phyloP scores from a whole-genome alignment of 352 stramenopile genomes.

The Phytophthora constricta region DNA sequence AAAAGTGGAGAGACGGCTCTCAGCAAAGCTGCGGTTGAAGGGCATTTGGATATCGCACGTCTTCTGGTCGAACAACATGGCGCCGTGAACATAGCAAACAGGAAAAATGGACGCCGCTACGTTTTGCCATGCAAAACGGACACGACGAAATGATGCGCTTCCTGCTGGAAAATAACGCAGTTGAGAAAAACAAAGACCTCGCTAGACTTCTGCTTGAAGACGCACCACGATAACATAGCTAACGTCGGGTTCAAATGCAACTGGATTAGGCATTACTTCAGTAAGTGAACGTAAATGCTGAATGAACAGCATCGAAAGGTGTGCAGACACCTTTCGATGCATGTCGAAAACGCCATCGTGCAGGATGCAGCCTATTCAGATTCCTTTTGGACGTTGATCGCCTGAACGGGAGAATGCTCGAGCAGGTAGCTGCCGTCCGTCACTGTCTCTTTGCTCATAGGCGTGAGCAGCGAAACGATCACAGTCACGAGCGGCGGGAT shows the following conservation, averaged over 20 bases:
- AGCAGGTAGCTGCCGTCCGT: conserved; percentile 25
- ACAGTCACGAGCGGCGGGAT: conserved; percentile 55
- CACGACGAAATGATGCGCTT: not conserved
- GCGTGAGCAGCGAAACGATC: conserved; percentile 49
- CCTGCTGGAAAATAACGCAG: not conserved
- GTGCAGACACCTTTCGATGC: not conserved
- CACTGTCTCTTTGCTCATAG: conserved; percentile 18
- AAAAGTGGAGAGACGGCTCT: not conserved
- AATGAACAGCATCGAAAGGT: not conserved
- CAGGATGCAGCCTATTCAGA: not conserved
- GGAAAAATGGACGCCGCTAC: not conserved
- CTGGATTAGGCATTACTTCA: not conserved
- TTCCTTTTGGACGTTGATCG: conserved; percentile 1
- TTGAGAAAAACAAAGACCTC: not conserved
- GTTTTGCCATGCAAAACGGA: not conserved
- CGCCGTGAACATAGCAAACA: not conserved
- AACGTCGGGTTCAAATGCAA: not conserved
- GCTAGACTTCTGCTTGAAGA: no score
- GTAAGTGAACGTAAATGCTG: not conserved
- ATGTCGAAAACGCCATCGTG: not conserved
- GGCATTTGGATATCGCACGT: not conserved
- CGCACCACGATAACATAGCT: no score
- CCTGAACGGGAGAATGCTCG: conserved; percentile 18
- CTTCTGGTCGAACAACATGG: not conserved
- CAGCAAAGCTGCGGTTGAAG: not conserved